phyloP scores from a whole-genome alignment of 768 basidiomycete genomes.

The Boletus subcaerulescens region DNA sequence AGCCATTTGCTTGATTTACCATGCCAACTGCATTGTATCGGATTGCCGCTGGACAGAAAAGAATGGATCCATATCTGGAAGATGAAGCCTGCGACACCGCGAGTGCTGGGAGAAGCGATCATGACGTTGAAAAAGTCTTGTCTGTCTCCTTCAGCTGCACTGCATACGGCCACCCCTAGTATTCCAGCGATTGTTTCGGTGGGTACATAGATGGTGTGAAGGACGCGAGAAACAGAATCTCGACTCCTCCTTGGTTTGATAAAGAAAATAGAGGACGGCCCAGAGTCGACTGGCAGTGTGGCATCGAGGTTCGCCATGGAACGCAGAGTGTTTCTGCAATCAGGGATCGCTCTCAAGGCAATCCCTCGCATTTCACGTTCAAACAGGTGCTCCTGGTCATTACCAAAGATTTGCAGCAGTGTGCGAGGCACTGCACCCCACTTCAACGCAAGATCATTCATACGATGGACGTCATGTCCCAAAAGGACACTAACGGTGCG shows the following conservation, averaged over 20 bases:
- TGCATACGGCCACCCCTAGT: not conserved
- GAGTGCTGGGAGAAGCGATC: not conserved
- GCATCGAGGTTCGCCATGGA: not conserved
- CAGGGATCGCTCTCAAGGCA: not conserved
- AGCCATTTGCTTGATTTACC: not conserved
- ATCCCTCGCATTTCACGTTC: not conserved
- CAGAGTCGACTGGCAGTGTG: not conserved
- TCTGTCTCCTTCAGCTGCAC: not conserved
- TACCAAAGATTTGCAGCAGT: not conserved
- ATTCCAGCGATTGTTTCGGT: not conserved
- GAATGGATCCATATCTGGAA: conserved; percentile 4
- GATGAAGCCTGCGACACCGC: not conserved
- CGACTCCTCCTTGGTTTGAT: not conserved
- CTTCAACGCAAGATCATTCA: conserved; percentile 1
- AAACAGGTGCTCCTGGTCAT: not conserved
- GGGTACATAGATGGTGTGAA: not conserved
- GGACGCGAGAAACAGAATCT: not conserved
- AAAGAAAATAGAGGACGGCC: not conserved
- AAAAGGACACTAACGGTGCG: not conserved
- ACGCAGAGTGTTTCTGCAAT: not conserved
- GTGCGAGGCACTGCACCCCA: conserved; percentile 1
- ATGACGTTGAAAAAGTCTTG: conserved; percentile 3
- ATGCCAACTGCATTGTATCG: not conserved
- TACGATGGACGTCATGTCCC: not conserved
- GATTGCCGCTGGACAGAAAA: not conserved